phyloP scores from a whole-genome alignment of 2,329 filamentous ascomycete genomes.

The Pezicula radicicola region DNA sequence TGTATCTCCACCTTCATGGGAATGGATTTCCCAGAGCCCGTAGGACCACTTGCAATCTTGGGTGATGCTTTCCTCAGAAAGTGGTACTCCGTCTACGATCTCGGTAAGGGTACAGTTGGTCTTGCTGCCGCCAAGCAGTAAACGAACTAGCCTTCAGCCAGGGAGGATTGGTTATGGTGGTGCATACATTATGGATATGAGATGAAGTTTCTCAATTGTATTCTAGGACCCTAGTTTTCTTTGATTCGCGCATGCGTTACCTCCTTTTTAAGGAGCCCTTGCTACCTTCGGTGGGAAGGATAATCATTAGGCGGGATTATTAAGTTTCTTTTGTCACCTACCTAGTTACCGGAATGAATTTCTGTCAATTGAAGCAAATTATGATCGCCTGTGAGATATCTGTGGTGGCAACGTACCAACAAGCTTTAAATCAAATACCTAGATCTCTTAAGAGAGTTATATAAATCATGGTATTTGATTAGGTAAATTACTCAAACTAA shows the following conservation, averaged over 20 bases:
- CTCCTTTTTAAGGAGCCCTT: background rate
- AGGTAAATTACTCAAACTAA: too few species aligned
- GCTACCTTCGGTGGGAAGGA: background rate
- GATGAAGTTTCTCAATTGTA: slow-evolving; percentile 18
- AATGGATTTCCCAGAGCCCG: slow-evolving; percentile 82
- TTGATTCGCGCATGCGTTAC: background rate
- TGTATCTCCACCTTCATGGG: slow-evolving; percentile 98
- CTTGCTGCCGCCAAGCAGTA: slow-evolving; percentile 73
- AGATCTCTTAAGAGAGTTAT: too few species aligned
- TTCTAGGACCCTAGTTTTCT: slow-evolving; percentile 11
- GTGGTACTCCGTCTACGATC: slow-evolving; percentile 96
- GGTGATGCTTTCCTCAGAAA: slow-evolving; percentile 82
- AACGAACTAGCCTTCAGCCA: slow-evolving; percentile 1
- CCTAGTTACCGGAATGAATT: slow-evolving; percentile 2
- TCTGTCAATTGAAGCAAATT: background rate
- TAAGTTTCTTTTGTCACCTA: slow-evolving; percentile 6
- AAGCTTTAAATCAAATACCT: too few species aligned
- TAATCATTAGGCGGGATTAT: background rate
- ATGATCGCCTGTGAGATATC: background rate
- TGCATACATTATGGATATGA: background rate
- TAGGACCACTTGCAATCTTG: slow-evolving; percentile 89
- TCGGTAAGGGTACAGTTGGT: slow-evolving; percentile 84
- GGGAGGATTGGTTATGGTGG: slow-evolving; percentile 12
- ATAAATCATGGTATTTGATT: too few species aligned
- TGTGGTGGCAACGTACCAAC: background rate